A percentile compares a stretch with the other conserved stretches of the same genome.
Conservation (phyloP, 306 rosid genomes). For the Astragalus membranaceus region DNA sequence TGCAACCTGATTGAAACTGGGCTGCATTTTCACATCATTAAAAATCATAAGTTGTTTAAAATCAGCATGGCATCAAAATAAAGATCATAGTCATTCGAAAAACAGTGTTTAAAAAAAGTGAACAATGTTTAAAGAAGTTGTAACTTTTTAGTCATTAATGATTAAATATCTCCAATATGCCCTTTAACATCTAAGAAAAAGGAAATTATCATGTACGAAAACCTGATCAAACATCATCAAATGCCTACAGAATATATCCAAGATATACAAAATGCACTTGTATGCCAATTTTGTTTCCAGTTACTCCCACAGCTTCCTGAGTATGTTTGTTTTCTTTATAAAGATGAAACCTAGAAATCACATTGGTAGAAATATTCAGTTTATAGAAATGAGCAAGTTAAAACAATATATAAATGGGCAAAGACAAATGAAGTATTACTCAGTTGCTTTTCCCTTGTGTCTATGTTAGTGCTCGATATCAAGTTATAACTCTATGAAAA, state of each 20-base stretch:
- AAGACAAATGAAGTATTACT: background rate
- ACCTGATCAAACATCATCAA: conserved; percentile 3
- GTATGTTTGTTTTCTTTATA: conserved; percentile 95
- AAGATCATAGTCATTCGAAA: no score
- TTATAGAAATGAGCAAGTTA: background rate
- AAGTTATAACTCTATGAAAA: no score
- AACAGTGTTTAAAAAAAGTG: no score
- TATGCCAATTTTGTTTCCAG: conserved; percentile 82
- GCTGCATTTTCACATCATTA: no score
- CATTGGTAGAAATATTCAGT: conserved; percentile 14
- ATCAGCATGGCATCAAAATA: no score
- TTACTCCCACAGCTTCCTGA: conserved; percentile 80
- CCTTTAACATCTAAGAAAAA: background rate
- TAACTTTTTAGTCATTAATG: no score
- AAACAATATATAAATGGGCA: no score
- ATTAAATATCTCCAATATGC: no score
- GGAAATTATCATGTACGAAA: background rate
- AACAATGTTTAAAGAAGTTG: no score
- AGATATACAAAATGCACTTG: conserved; percentile 45
- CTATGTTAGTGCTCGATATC: no score
- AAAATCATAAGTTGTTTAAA: no score
- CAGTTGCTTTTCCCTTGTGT: background rate
- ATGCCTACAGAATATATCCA: background rate
- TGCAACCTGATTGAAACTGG: no score
- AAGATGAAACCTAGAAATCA: conserved; percentile 69